A percentile compares a stretch with the other conserved stretches of the same genome.
Evolutionary conservation across 2,329 filamentous ascomycete species (phyloP).

Genomic region (Colletotrichum orbiculare): DNA sequence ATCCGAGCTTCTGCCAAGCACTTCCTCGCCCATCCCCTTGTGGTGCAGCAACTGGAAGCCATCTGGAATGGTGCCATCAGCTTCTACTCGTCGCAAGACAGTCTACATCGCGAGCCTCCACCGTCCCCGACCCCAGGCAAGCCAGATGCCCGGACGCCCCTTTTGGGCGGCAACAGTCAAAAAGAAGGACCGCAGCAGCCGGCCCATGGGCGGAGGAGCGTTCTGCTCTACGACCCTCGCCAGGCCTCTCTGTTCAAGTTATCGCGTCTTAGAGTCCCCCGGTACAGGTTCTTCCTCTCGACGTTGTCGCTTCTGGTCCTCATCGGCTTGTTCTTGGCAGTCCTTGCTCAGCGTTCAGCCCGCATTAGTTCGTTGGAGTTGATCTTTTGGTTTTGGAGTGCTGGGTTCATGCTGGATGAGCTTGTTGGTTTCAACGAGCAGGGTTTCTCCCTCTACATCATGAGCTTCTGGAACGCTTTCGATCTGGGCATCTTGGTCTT

Average conservation of each 20-base stretch:
- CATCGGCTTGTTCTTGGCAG: conserved; percentile 85
- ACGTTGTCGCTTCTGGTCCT: conserved; percentile 88
- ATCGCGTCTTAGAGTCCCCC: conserved; percentile 88
- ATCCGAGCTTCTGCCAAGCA: conserved; percentile 93
- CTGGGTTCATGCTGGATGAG: conserved; percentile 96
- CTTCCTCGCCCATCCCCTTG: conserved; percentile 89
- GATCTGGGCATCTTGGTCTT: conserved; percentile 89
- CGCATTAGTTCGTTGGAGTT: conserved; percentile 87
- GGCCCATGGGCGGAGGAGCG: conserved; percentile 73
- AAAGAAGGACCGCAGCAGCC: conserved; percentile 44
- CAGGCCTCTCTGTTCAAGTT: conserved; percentile 93
- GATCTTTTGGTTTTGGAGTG: conserved; percentile 97
- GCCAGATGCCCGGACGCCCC: conserved; percentile 60
- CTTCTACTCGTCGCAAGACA: conserved; percentile 90
- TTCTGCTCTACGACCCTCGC: conserved; percentile 88
- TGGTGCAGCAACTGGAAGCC: conserved; percentile 94
- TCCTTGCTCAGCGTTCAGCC: conserved; percentile 79
- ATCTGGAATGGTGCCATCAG: conserved; percentile 97
- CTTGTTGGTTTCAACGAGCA: conserved; percentile 97
- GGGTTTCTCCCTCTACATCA: conserved; percentile 94
- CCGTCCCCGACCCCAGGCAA: conserved; percentile 46
- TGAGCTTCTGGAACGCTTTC: conserved; percentile 98
- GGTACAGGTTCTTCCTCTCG: conserved; percentile 90
- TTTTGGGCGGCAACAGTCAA: conserved; percentile 54
- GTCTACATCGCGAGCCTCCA: conserved; percentile 74